Evolutionary conservation across 2,329 filamentous ascomycete genomes (phyloP), one percentile per base, ranked within the genome.

Genomic region (Colletotrichum filicis): DNA sequence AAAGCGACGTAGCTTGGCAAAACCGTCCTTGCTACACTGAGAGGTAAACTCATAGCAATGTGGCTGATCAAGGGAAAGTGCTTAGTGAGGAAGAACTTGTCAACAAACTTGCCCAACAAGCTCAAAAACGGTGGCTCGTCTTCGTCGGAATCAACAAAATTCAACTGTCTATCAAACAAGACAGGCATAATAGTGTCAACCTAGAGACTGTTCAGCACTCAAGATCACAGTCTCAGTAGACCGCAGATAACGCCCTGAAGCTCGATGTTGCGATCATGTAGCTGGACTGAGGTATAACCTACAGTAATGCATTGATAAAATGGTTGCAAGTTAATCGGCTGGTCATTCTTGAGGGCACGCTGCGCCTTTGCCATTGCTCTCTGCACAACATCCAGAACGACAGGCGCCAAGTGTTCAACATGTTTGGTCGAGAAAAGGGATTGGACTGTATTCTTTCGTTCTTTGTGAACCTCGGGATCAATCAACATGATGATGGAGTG

Each of bases 401-500:
- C 42, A 7, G 42, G 42, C 16, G 42, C 42, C 8, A 49, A 3
- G 1, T 49, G 42, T 8, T 49, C 42, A 7, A 49, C 42, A 49
- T 49, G 42, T 9, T 49, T 49, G 42, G 42, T 49, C 19, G 42
- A 49, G 19, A 49, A 49, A 8, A 49, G 42, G 3, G 42, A 63
- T 30, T 68, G 61, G 32, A 68, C 58, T 2, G 66, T 68, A 7
- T 46, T 63, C 4, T 32, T 68, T 16, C 66, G 42, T 12, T 68
- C 56, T 22, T 63, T 68, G 12, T 68, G 66, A 6, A 30, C 57
- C 16, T 68, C 66, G 9, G 66, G 66, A 24, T 68, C 66, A 37
- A 68, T 68, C 57, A 68, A 32, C 66, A 68, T 68, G 57, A 68
- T 61, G 57, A 68, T 63, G 46, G 66, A 68, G 57, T 68, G 55